Base-by-base conservation (phyloP, 2,329 filamentous ascomycete genomes). In the Myriosclerotinia scirpicola region DNA sequence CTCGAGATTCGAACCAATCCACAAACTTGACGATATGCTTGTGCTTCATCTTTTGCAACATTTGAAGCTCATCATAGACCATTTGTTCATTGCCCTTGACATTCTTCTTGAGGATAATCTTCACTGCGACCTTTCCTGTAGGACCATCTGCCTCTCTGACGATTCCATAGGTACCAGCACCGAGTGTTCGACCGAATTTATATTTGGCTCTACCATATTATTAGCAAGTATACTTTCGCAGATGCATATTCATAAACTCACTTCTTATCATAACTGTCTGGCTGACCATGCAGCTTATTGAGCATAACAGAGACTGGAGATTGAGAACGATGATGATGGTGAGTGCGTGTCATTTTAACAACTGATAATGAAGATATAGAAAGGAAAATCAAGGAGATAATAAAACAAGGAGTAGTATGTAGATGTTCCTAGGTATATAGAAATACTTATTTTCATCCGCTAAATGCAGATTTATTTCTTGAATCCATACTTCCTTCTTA, bases 31-130 rank as follows among this genome's bases (percentile, higher is more conserved):
- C 95, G 77, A 99, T 99, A 80, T 98, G 92, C 64, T 92, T 91
- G 78, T 99, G 95, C 76, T 93, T 86, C 76, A 99, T 87, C 67
- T 87, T 87, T 80, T 97, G 93, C 71, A 99, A 85, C 87, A 99
- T 93, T 72, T 93, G 86, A 74, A 99, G 84, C 82, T 99, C 95
- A 78, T 99, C 95, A 78, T 96, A 95, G 52, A 99, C 95, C 95
- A 99, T 99, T 78, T 90, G 88, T 83, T 99, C 95, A 75, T 98
- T 98, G 71, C 93, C 94, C 79, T 93, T 96, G 77, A 99, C 94
- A 80, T 97, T 98, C 83, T 97, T 97, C 86, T 99, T 99, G 76
- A 98, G 83, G 79, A 99, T 99, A 78, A 99, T 98, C 85, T 99
- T 99, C 80, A 99, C 87, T 52, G 95, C 95, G 69, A 96, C 93